Conservation (phyloP, 2,329 filamentous ascomycete species). For the Hirsutella thompsonii region DNA sequence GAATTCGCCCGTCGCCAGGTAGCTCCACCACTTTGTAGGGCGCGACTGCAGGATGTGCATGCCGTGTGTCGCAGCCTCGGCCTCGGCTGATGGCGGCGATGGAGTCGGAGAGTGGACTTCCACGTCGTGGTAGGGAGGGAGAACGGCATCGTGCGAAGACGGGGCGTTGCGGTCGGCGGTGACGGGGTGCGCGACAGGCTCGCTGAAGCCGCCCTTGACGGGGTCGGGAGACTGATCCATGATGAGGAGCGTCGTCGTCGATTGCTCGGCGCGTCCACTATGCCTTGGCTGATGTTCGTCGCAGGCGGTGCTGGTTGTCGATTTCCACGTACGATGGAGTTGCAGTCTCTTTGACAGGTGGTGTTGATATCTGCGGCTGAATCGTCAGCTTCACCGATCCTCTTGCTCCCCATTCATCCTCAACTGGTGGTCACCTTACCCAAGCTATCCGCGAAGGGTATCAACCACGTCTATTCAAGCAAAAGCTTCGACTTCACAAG, state of each 20-base stretch:
- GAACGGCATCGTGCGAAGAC: neutral
- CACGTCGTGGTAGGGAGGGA: neutral
- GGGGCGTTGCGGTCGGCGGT: neutral
- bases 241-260: neutral
- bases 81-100: conserved; percentile 4
- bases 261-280: neutral
- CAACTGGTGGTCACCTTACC: too few relatives aligned
- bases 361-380: too few relatives aligned
- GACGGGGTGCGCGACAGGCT: neutral
- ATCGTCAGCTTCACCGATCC: too few relatives aligned
- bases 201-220: neutral
- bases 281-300: too few relatives aligned
- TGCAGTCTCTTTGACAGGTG: too few relatives aligned
- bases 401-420: too few relatives aligned
- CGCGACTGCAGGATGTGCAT: conserved; percentile 41
- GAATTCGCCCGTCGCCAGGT: conserved; percentile 75
- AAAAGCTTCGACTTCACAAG: too few relatives aligned
- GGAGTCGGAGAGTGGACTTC: conserved; percentile 8
- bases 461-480: too few relatives aligned
- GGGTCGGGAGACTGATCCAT: neutral
- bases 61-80: conserved; percentile 32
- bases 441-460: too few relatives aligned
- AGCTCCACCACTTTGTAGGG: conserved; percentile 52
- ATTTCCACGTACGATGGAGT: too few relatives aligned
- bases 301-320: too few relatives aligned